phyloP scores from a whole-genome alignment of 306 rosid species.

The Trichosanthes cucumerina region DNA sequence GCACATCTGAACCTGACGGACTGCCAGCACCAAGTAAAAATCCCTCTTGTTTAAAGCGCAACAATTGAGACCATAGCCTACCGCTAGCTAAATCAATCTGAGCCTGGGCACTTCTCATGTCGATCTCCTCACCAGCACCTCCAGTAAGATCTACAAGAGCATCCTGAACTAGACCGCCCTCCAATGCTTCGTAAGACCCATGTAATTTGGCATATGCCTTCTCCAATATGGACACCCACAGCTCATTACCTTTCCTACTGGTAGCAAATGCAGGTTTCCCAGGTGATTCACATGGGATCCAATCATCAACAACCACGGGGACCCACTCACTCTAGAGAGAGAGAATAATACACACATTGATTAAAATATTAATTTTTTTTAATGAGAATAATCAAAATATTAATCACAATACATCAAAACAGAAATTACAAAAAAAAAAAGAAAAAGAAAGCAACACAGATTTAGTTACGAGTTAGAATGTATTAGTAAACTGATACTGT shows the following conservation, averaged over 20 bases:
- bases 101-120: conserved; percentile 92
- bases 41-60: conserved; percentile 96
- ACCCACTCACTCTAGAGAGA: conserved; percentile 89
- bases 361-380: not conserved
- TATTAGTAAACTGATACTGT: not conserved
- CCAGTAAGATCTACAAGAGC: conserved; percentile 99
- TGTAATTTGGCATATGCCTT: conserved; percentile 99
- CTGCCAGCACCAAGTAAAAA: conserved; percentile 97
- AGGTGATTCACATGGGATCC: conserved; percentile 94
- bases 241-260: conserved; percentile 82
- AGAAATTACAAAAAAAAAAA: not conserved
- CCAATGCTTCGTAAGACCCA: conserved; percentile 94
- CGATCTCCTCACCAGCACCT: conserved; percentile 99
- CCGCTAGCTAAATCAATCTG: conserved; percentile 99
- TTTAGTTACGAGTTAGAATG: not conserved
- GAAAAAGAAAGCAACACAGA: not conserved
- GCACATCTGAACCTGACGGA: conserved; percentile 98
- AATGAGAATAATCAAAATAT: no score
- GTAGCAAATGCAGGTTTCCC: conserved; percentile 98
- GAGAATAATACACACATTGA: not conserved
- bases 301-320: conserved; percentile 97
- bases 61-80: conserved; percentile 89
- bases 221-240: conserved; percentile 97
- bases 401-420: not conserved
- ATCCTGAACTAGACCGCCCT: conserved; percentile 99